phyloP scores from a whole-genome alignment of 1,284 basidiomycete genomes.

The Ganoderma meredithae region DNA sequence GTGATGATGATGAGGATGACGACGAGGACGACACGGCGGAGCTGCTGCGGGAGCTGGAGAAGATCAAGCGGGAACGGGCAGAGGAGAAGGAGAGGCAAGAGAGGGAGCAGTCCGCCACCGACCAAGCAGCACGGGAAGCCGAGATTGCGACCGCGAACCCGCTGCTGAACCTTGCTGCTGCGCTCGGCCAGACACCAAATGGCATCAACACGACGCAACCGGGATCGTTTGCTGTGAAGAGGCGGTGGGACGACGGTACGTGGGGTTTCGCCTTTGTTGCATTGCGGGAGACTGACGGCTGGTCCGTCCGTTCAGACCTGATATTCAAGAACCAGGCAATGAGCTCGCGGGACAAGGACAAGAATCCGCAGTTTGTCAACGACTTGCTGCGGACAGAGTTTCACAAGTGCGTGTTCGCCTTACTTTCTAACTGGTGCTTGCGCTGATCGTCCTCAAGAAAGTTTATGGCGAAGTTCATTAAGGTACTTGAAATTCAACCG shows the following conservation, averaged over 20 bases:
- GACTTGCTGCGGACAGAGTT: slow-evolving; percentile 93
- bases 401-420: slow-evolving; percentile 73
- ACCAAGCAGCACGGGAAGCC: slow-evolving; percentile 75
- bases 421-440: neutral
- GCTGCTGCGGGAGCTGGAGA: slow-evolving; percentile 90
- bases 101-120: slow-evolving; percentile 72
- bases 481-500: slow-evolving; percentile 48
- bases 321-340: slow-evolving; percentile 98
- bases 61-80: slow-evolving; percentile 93
- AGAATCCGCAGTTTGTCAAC: slow-evolving; percentile 88
- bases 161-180: slow-evolving; percentile 87
- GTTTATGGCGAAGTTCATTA: slow-evolving; percentile 83
- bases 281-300: neutral
- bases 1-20: slow-evolving; percentile 47
- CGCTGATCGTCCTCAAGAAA: slow-evolving; percentile 53
- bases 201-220: slow-evolving; percentile 79
- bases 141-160: slow-evolving; percentile 90
- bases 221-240: slow-evolving; percentile 89
- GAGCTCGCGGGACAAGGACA: slow-evolving; percentile 69
- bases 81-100: slow-evolving; percentile 90
- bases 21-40: slow-evolving; percentile 87
- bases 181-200: slow-evolving; percentile 73
- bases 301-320: slow-evolving; percentile 61
- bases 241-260: slow-evolving; percentile 93
- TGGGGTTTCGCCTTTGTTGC: neutral